Evolutionary conservation across 2,329 filamentous ascomycete genomes (phyloP), one percentile per base, ranked within the genome.

Genomic region (Monilinia fructicola): DNA sequence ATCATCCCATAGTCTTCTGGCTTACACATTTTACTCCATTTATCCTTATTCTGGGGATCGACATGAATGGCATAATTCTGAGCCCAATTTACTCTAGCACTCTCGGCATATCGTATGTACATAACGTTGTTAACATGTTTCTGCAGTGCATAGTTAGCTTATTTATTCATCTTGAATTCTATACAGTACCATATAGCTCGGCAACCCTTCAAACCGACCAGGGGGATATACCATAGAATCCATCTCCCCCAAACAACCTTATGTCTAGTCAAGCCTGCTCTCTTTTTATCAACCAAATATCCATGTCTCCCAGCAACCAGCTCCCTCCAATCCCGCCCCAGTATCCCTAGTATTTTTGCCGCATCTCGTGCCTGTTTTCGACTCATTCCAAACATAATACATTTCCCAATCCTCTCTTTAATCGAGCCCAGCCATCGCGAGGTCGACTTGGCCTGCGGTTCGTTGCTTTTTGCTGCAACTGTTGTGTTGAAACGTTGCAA

Each of bases 81-180:
- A 35, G 88, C 83, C 89, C 91, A 96, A 73, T 93, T 91, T 42
- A 94, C 85, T 46, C 93, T 85, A 4, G 88, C 88, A 7, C 89
- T 89, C 77, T 97, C 93, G 46, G 92, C 92, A 77, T 91, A 96
- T 69, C 90, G 85, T 72, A 90, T 88, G 77, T 96, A 96, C 71
- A 85, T 86, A 69, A 93, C 88, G 73, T 96, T 96, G 77, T 96
- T 97, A 59, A 97, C 90, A 77, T 97, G 92, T 59, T 87, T 86
- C 87, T 80, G 31, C 35, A 50, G 44, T 50, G 1, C n/a, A 61
- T 21, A 26, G 12, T 61, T 38, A 61, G 46, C 58, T 52, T 26
- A 9, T 4, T 9, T 14, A 11, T 38, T 46, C 40, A 26, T 23
- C 11, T 44, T 21, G 16, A 54, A 21, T 26, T 67, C 23, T 52